Conservation (phyloP, 768 basidiomycete species). For the Neoboletus magnificus region DNA sequence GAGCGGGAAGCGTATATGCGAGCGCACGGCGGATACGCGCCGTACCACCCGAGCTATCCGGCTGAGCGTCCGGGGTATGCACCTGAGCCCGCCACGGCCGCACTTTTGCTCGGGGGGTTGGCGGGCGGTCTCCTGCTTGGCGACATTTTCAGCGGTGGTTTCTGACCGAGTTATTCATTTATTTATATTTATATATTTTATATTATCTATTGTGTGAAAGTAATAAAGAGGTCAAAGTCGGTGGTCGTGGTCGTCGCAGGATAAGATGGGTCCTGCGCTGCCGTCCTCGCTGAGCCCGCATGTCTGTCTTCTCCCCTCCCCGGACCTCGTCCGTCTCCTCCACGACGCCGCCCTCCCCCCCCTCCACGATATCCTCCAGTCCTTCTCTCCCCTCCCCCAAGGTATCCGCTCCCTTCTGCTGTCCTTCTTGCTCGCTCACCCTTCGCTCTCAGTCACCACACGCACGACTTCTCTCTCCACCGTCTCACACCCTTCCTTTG, state of each 20-base stretch:
- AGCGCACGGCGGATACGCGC: slow-evolving; percentile 31
- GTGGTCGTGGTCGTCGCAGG: background rate
- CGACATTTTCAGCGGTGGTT: slow-evolving; percentile 40
- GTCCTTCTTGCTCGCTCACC: slow-evolving; percentile 3
- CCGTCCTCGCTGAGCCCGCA: slow-evolving; percentile 81
- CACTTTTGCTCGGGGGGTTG: slow-evolving; percentile 39
- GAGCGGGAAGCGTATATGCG: slow-evolving; percentile 37
- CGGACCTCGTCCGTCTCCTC: slow-evolving; percentile 65
- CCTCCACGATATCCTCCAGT: slow-evolving; percentile 72
- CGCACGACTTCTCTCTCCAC: slow-evolving; percentile 71
- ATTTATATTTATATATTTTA: background rate
- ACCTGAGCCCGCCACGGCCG: background rate
- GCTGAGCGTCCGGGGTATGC: background rate
- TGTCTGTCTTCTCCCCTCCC: slow-evolving; percentile 68
- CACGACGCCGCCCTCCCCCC: slow-evolving; percentile 59
- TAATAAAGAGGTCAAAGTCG: background rate
- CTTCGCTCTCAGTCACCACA: slow-evolving; percentile 59
- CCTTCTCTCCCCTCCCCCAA: slow-evolving; percentile 80
- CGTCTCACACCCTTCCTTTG: slow-evolving; percentile 68
- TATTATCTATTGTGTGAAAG: slow-evolving; percentile 4
- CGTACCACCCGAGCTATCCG: slow-evolving; percentile 24
- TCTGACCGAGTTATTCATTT: slow-evolving; percentile 23
- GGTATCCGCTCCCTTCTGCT: slow-evolving; percentile 40
- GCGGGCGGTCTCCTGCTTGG: slow-evolving; percentile 51
- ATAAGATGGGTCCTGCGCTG: slow-evolving; percentile 48